Conservation (phyloP, 257 asterid species). For the Ilex asprella region DNA sequence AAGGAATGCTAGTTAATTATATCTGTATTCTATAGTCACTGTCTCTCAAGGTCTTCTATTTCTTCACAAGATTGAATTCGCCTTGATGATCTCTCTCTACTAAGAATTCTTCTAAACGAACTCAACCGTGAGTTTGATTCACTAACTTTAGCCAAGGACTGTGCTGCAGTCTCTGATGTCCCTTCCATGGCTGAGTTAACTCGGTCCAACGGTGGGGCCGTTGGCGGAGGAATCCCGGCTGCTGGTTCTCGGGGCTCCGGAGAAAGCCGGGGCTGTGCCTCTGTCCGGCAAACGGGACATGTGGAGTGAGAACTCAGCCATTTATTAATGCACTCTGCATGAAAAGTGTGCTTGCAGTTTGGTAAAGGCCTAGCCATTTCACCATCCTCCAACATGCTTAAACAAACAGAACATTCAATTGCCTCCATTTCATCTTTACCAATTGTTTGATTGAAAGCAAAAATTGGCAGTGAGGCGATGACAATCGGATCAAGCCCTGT, state of each 20-base stretch:
- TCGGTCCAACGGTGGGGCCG: slow-evolving; percentile 39
- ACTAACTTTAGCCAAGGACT: slow-evolving; percentile 20
- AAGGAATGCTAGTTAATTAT: background rate
- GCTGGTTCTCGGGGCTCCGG: slow-evolving; percentile 56
- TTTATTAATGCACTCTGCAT: slow-evolving; percentile 61
- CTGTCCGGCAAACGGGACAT: slow-evolving; percentile 75
- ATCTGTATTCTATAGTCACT: slow-evolving; percentile 17
- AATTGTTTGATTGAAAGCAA: slow-evolving; percentile 19
- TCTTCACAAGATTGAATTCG: slow-evolving; percentile 39
- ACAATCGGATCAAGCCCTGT: slow-evolving; percentile 53
- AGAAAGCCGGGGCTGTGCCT: slow-evolving; percentile 47
- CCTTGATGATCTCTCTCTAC: slow-evolving; percentile 56
- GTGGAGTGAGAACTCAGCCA: slow-evolving; percentile 67
- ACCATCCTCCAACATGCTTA: slow-evolving; percentile 52
- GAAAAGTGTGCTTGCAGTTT: slow-evolving; percentile 72
- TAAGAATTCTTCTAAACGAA: slow-evolving; percentile 65
- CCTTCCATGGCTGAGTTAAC: slow-evolving; percentile 16
- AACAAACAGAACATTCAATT: slow-evolving; percentile 68
- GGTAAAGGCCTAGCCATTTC: slow-evolving; percentile 61
- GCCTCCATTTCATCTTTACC: slow-evolving; percentile 1
- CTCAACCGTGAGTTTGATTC: slow-evolving; percentile 58
- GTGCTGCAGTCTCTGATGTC: slow-evolving; percentile 8
- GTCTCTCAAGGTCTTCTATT: slow-evolving; percentile 60
- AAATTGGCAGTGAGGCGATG: slow-evolving; percentile 47
- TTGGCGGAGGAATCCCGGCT: slow-evolving; percentile 14